These are phyloP conservation scores for Parascedosporium putredinis DNA, from an alignment of 2,329 filamentous ascomycete species.

Conservation along the genomic window DNA sequence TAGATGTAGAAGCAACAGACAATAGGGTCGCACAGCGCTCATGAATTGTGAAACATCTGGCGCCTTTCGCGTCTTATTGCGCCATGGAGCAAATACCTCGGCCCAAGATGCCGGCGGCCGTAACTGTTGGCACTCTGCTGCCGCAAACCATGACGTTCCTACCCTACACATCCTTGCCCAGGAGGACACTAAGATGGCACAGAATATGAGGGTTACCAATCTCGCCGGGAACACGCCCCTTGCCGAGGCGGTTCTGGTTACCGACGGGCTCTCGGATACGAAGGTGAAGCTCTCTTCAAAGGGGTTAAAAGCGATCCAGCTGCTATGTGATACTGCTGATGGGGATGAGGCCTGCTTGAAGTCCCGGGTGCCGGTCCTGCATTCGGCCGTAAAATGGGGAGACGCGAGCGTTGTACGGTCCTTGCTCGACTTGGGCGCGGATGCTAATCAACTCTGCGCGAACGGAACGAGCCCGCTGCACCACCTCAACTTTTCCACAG, in stretches of 20 bases:
- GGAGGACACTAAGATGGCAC: constrained; percentile 18
- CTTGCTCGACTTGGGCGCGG: constrained; percentile 3
- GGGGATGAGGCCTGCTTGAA: constrained; percentile 1
- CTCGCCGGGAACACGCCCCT: constrained; percentile 20
- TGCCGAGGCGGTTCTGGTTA: constrained; percentile 17
- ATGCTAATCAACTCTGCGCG: neutral
- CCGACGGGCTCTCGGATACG: neutral
- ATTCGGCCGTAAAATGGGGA: constrained; percentile 8
- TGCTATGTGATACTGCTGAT: constrained; percentile 3
- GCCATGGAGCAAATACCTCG: neutral
- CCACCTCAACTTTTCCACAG: constrained; percentile 9
- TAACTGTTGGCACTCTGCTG: constrained; percentile 28
- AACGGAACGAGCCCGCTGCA: constrained; percentile 8
- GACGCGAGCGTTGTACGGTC: constrained; percentile 6
- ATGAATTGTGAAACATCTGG: constrained; percentile 4
- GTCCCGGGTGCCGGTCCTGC: constrained; percentile 3
- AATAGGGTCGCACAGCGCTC: constrained; percentile 1
- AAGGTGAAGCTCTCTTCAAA: neutral
- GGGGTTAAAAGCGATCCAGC: neutral
- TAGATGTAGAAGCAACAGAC: neutral
- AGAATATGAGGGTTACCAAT: constrained; percentile 17
- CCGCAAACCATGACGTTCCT: constrained; percentile 20
- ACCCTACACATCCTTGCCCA: constrained; percentile 21
- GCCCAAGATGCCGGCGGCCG: constrained; percentile 14
- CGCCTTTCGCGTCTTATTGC: neutral